phyloP scores from a whole-genome alignment of 2,329 filamentous ascomycete genomes.

The Botrytis fabae region DNA sequence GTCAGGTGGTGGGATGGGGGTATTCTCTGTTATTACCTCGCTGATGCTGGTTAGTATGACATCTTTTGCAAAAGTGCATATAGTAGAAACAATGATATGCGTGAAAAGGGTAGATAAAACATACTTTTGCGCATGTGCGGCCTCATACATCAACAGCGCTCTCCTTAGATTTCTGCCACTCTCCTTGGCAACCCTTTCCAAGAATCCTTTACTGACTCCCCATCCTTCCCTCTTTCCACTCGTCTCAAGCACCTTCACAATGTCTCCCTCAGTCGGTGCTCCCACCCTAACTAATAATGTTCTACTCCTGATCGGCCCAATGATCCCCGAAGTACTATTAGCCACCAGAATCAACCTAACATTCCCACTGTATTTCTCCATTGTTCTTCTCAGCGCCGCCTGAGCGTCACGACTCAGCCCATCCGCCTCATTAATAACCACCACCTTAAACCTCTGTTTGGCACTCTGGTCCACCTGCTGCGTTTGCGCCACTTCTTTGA shows the following conservation, averaged over 20 bases:
- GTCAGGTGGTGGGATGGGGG: conserved; percentile 89
- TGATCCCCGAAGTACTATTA: conserved; percentile 97
- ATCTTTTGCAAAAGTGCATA: not conserved
- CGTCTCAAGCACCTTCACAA: conserved; percentile 71
- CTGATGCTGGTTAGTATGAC: conserved; percentile 48
- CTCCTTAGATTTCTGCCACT: conserved; percentile 88
- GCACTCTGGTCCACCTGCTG: conserved; percentile 96
- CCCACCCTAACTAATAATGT: conserved; percentile 90
- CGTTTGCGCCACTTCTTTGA: conserved; percentile 98
- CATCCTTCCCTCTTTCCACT: conserved; percentile 80
- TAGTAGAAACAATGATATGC: not conserved
- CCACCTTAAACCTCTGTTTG: conserved; percentile 93
- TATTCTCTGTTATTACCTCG: conserved; percentile 85
- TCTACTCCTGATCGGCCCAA: conserved; percentile 92
- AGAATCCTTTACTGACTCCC: conserved; percentile 72
- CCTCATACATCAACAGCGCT: conserved; percentile 94
- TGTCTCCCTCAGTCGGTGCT: conserved; percentile 82
- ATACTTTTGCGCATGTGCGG: conserved; percentile 95
- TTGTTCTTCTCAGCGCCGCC: conserved; percentile 88
- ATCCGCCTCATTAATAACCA: conserved; percentile 98
- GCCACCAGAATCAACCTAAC: conserved; percentile 86
- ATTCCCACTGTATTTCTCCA: conserved; percentile 99
- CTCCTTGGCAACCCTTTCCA: conserved; percentile 83
- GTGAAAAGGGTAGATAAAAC: conserved; percentile 38
- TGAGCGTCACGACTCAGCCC: conserved; percentile 92